Evolutionary conservation across 2,329 filamentous ascomycete species (phyloP).

Genomic region (Teratosphaeria pseudoeucalypti): DNA sequence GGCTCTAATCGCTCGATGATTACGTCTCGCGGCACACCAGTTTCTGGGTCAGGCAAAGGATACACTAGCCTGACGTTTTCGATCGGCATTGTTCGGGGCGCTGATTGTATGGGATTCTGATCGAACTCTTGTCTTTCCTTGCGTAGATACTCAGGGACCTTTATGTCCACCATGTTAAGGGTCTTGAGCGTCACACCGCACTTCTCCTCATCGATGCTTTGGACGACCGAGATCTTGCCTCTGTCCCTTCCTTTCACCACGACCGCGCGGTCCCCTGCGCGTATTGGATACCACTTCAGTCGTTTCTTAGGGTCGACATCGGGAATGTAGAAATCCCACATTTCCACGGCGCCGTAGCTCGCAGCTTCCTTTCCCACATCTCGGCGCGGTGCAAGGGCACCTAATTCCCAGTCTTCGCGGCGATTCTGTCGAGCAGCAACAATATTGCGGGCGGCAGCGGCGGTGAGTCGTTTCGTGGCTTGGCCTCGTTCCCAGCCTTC

Average conservation of each 20-base stretch:
- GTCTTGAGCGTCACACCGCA: constrained; percentile 28
- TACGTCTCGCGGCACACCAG: constrained; percentile 58
- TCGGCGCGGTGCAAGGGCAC: constrained; percentile 65
- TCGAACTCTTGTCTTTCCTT: constrained; percentile 30
- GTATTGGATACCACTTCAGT: constrained; percentile 24
- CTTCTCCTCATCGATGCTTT: constrained; percentile 36
- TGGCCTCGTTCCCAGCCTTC: constrained; percentile 24
- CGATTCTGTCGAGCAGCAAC: constrained; percentile 46
- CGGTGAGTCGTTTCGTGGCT: constrained; percentile 3
- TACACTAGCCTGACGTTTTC: constrained; percentile 71
- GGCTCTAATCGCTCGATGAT: constrained; percentile 61
- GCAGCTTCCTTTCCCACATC: constrained; percentile 52
- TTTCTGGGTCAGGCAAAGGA: constrained; percentile 56
- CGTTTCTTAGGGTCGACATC: constrained; percentile 14
- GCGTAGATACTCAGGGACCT: constrained; percentile 32
- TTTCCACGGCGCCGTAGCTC: constrained; percentile 44
- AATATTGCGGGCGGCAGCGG: constrained; percentile 20
- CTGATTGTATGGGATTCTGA: constrained; percentile 3
- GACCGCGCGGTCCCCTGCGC: constrained; percentile 66
- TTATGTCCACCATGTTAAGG: constrained; percentile 34
- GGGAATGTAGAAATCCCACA: constrained; percentile 17
- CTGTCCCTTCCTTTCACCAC: constrained; percentile 67
- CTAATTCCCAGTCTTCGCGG: constrained; percentile 68
- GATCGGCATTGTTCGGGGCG: constrained; percentile 42
- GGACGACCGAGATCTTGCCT: constrained; percentile 72